Base-by-base conservation (phyloP, 2,329 filamentous ascomycete genomes). In the Emergomyces africanus region DNA sequence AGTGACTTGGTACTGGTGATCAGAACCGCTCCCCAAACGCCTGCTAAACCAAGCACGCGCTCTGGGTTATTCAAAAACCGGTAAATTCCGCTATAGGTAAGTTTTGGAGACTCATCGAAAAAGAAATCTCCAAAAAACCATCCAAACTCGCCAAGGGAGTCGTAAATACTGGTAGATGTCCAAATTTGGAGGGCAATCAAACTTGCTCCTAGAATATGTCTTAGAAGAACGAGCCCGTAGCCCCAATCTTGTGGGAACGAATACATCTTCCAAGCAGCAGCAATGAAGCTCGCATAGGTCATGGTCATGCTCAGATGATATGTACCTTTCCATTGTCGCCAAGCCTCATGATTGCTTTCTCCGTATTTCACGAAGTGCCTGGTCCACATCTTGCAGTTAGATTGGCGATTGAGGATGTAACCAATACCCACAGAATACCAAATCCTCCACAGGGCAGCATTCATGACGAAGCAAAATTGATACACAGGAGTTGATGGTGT, bases 61-160 rank as follows among this genome's bases (percentile, higher is more conserved):
- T 99, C 94, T 0, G 94, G 94, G 69, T 97, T 99, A 77, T 99
- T 99, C 65, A 99, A 79, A 75, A 95, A 99, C 54, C 94, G 90
- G 73, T 99, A 99, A 67, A 99, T 99, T 62, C 92, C 95, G 65
- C 88, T 90, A 74, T 99, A 99, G 0, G 89, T 97, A 62, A 97
- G 80, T 74, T 94, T 95, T 14, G 87, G 86, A 12, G 86, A 83
- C 51, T 89, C 87, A 62, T 96, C 90, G 70, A 94, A 96, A 79
- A 99, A 97, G 78, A 97, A 99, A 71, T 99, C 94, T 20, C 94
- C 94, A 69, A 91, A 97, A 78, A 97, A 97, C 92, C 92, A 99
- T 66, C 94, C 94, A 68, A 97, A 99, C 69, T 99, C 94, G 59
- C 94, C 94, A 0, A 99, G 83, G 1, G 90, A 95, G 56, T 96